Conservation (phyloP, 257 asterid genomes). For the Gynochthodes officinalis region DNA sequence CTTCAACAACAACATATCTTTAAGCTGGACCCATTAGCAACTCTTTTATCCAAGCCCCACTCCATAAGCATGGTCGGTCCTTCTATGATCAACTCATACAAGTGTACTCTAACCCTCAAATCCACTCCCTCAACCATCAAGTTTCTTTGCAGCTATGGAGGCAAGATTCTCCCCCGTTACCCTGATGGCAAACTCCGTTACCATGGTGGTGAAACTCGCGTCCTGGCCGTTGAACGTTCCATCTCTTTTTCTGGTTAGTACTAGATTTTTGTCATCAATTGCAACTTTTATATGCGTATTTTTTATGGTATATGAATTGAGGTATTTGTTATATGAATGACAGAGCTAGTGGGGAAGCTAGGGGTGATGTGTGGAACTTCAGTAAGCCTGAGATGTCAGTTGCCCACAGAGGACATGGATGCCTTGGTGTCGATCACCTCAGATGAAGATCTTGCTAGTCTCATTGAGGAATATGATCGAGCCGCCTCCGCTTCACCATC, state of each 20-base stretch:
- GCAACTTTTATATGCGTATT: too few relatives aligned
- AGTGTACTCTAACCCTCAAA: slow-evolving; percentile 17
- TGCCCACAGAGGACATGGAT: slow-evolving; percentile 78
- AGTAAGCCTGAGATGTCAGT: slow-evolving; percentile 58
- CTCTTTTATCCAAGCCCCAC: not conserved
- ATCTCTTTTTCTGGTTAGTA: slow-evolving; percentile 62
- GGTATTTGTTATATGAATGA: not conserved
- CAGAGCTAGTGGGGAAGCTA: slow-evolving; percentile 67
- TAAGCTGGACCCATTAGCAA: slow-evolving; percentile 19
- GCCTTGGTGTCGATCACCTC: slow-evolving; percentile 71
- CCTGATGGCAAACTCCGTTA: slow-evolving; percentile 92
- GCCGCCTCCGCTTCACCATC: slow-evolving; percentile 21
- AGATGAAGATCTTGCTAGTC: slow-evolving; percentile 69
- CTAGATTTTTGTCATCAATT: not conserved
- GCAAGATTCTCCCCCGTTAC: slow-evolving; percentile 80
- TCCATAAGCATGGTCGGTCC: slow-evolving; percentile 47
- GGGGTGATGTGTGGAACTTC: slow-evolving; percentile 63
- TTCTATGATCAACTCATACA: slow-evolving; percentile 21
- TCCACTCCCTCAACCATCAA: slow-evolving; percentile 41
- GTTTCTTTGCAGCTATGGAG: slow-evolving; percentile 83
- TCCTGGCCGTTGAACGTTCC: slow-evolving; percentile 59
- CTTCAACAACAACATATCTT: not conserved
- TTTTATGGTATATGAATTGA: slow-evolving; percentile 4
- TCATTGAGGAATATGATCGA: slow-evolving; percentile 74
- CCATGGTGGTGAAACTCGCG: slow-evolving; percentile 87